These are phyloP conservation scores for Backusella macrospora DNA, from an alignment of 192 early-diverging fungal genomes.

Conservation along the genomic window DNA sequence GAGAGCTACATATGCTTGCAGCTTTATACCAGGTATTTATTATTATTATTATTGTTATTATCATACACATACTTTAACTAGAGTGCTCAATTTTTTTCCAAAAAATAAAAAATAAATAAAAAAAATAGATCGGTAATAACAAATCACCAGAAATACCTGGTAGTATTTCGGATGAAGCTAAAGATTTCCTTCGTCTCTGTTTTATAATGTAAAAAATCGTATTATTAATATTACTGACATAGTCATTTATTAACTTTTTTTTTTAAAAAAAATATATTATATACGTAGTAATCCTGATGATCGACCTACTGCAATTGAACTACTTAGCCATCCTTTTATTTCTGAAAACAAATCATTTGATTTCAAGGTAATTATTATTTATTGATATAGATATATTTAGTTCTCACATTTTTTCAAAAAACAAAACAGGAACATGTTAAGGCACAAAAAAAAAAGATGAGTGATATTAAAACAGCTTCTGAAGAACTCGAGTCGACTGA, in stretches of 20 bases:
- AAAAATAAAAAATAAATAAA: not conserved
- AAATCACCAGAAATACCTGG: not conserved
- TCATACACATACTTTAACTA: not conserved
- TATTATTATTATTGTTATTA: not conserved
- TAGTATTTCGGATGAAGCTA: not conserved
- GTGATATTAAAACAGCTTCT: not conserved
- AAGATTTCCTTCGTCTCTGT: not conserved
- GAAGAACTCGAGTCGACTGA: not conserved
- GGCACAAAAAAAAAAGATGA: not conserved
- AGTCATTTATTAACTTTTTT: not conserved
- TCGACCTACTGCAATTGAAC: slow-evolving; percentile 72
- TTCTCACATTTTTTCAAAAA: not conserved
- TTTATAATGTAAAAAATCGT: not conserved
- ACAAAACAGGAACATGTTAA: not conserved
- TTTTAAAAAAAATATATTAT: too few relatives aligned
- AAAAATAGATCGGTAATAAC: slow-evolving; percentile 4
- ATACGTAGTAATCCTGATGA: slow-evolving; percentile 63
- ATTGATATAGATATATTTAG: too few relatives aligned
- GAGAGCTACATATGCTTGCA: slow-evolving; percentile 37
- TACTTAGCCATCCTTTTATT: slow-evolving; percentile 70
- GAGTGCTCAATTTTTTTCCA: not conserved
- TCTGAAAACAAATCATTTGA: slow-evolving; percentile 48
- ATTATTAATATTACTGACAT: not conserved
- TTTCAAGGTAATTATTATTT: slow-evolving; percentile 37
- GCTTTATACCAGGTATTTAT: slow-evolving; percentile 52